A percentile compares a stretch with the other conserved stretches of the same genome.
phyloP scores from a whole-genome alignment of 2,329 filamentous ascomycete species.

The Beauveria rudraprayagi region DNA sequence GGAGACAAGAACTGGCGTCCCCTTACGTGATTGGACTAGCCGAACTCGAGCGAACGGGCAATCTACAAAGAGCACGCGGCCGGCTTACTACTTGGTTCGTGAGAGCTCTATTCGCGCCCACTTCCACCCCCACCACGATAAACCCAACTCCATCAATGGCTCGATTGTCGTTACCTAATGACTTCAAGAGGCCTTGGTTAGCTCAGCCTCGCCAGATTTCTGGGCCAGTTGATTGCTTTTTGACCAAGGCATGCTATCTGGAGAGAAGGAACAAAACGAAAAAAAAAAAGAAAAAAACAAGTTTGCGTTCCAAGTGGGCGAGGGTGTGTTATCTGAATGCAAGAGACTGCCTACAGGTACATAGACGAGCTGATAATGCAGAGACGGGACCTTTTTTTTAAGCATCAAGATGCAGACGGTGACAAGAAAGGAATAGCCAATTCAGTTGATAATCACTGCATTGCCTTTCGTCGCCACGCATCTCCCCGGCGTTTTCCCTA shows the following conservation, averaged over 20 bases:
- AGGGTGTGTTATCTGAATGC: background rate
- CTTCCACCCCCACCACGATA: no score
- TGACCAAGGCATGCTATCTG: background rate
- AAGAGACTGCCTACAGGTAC: background rate
- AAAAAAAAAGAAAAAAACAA: background rate
- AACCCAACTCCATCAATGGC: background rate
- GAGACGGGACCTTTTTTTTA: background rate
- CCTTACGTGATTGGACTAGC: no score
- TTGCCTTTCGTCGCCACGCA: background rate
- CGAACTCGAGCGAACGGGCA: no score
- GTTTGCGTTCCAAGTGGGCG: background rate
- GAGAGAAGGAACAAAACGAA: background rate
- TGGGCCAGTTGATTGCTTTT: background rate
- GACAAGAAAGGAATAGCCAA: background rate
- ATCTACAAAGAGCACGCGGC: no score
- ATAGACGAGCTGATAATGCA: background rate
- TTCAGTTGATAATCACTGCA: background rate
- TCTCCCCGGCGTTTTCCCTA: background rate
- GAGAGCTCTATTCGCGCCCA: no score
- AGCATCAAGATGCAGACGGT: background rate
- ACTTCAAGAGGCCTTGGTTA: background rate
- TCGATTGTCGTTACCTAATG: slow-evolving; percentile 6
- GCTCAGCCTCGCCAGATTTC: background rate
- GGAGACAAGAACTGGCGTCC: no score
- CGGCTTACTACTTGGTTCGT: no score